Evolutionary conservation across 441 rosid genomes (phyloP), one percentile per base, ranked within the genome.

Genomic region (Biscutella laevigata): DNA sequence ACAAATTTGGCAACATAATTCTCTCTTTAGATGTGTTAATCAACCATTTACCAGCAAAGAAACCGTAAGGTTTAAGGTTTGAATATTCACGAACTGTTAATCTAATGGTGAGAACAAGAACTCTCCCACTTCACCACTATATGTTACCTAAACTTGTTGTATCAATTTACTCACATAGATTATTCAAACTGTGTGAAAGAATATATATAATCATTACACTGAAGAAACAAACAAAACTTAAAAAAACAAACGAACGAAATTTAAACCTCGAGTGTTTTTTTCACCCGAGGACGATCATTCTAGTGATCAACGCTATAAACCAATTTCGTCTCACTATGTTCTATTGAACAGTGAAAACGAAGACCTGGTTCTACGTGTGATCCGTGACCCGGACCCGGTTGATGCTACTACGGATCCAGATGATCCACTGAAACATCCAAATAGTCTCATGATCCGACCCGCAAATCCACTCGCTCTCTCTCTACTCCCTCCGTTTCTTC

Each of bases 381-480:
- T 36, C 53, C 77, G 62, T 0, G 67, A 65, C 37, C 59, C 54
- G 2, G 59, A 64, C 8, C 19, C 22, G n/a, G 62, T 6, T 36
- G 68, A 14, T 47, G 46, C 64, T 1, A 76, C 61, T 17, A 67
- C 63, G n/a, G 75, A 62, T 26, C 73, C 66, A 54, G 77, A 52
- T 6, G 73, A 70, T 6, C 77, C 75, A 4, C 80, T 77, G 10
- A 88, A 88, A 71, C 97, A 86, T 33, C 80, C 80, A 6, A 83
- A 71, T 47, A 86, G 55, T 37, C 94, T 66, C 44, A 77, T 68
- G 39, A 60, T 28, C 69, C 85, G 66, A 35, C 83, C 74, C 10
- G 80, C 59, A 34, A 71, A 64, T 43, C 90, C 81, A 8, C 62
- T 38, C 2, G 65, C 72, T 30, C 76, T 76, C 41, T 71, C 84